These are phyloP conservation scores for Dryadomyces quercivorus DNA, from an alignment of 2,329 filamentous ascomycete species.

Conservation along the genomic window DNA sequence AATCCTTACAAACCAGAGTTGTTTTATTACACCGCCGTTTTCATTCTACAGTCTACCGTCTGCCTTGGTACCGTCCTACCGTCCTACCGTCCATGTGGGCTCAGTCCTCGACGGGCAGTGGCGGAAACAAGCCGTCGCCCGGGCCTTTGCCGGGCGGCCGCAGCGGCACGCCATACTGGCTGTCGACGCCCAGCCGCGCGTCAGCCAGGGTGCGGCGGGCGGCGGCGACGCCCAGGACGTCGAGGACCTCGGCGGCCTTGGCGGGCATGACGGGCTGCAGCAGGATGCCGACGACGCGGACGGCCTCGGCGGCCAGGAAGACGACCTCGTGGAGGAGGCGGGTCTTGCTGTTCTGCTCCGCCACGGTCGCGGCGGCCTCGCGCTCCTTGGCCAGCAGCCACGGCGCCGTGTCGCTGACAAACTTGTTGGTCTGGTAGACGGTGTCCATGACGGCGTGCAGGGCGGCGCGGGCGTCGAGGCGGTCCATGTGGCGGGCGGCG, in stretches of 20 bases:
- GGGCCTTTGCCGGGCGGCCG: slow-evolving; percentile 22
- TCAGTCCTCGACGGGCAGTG: slow-evolving; percentile 28
- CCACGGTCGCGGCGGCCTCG: slow-evolving; percentile 44
- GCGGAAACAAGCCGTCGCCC: slow-evolving; percentile 39
- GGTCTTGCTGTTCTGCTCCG: slow-evolving; percentile 14
- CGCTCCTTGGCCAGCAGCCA: slow-evolving; percentile 55
- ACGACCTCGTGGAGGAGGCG: slow-evolving; percentile 45
- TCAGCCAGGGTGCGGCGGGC: slow-evolving; percentile 50
- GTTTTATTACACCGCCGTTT: not conserved
- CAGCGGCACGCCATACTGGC: slow-evolving; percentile 48
- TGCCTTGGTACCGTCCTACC: too few relatives aligned
- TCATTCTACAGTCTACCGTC: not conserved
- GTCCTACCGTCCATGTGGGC: too few relatives aligned
- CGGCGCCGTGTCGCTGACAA: slow-evolving; percentile 51
- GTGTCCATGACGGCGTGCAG: slow-evolving; percentile 51
- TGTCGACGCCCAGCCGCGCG: slow-evolving; percentile 52
- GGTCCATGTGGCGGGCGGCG: slow-evolving; percentile 46
- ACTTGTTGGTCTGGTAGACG: slow-evolving; percentile 55
- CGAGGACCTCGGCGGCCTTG: slow-evolving; percentile 60
- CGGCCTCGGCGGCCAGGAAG: slow-evolving; percentile 59
- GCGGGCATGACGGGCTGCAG: slow-evolving; percentile 84
- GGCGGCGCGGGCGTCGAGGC: slow-evolving; percentile 51
- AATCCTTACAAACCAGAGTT: not conserved
- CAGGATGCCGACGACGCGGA: slow-evolving; percentile 72
- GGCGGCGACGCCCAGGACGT: slow-evolving; percentile 60